phyloP scores from a whole-genome alignment of 192 early-diverging fungal genomes.

The Piromyces finnis region DNA sequence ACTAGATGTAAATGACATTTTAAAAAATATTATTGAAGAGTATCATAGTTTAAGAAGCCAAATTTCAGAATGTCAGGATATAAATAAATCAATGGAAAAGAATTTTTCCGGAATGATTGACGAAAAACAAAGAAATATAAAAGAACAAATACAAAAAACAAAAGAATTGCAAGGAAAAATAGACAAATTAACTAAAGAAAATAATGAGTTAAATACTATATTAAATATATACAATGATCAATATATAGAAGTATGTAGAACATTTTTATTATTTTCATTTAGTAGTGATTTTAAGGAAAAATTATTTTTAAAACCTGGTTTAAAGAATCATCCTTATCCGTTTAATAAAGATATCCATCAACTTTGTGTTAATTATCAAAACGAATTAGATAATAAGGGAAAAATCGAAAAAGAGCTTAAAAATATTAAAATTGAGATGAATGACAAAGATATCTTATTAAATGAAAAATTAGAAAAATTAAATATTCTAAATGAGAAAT shows the following conservation, averaged over 20 bases:
- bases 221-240: background rate
- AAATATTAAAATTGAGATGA: background rate
- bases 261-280: background rate
- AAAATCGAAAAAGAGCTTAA: background rate
- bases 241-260: background rate
- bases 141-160: background rate
- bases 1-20: background rate
- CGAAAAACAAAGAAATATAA: background rate
- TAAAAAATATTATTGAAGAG: background rate
- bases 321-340: background rate
- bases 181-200: background rate
- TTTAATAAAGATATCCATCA: background rate
- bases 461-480: background rate
- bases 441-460: background rate
- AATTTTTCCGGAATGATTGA: background rate
- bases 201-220: background rate
- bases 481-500: background rate
- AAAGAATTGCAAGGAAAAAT: background rate
- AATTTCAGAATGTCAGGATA: background rate
- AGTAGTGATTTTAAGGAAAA: background rate
- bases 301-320: background rate
- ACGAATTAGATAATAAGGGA: background rate
- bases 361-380: background rate
- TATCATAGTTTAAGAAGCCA: background rate
- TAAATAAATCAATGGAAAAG: background rate